Evolutionary conservation across 257 asterid genomes (phyloP).

Genomic region (Paulownia fortunei): DNA sequence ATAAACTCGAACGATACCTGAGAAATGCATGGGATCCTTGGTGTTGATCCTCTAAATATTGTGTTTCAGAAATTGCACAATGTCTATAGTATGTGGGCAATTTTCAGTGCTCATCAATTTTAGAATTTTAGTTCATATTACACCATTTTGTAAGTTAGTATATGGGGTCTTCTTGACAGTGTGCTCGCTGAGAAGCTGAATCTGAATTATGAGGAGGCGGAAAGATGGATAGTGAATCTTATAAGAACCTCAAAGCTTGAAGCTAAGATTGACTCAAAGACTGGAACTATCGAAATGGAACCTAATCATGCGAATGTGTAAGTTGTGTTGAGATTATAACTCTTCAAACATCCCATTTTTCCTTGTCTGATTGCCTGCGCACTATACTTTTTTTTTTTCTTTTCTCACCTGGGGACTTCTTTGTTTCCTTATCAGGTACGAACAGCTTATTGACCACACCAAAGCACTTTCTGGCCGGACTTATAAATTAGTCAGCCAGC

Average conservation of each 20-base stretch:
- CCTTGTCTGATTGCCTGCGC: not conserved
- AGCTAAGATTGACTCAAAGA: too few relatives aligned
- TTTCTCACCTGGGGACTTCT: not conserved
- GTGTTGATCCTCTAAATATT: not conserved
- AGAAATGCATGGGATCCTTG: not conserved
- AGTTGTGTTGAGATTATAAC: conserved; percentile 37
- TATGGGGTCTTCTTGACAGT: conserved; percentile 38
- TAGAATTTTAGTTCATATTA: not conserved
- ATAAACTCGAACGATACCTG: not conserved
- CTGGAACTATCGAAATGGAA: conserved; percentile 69
- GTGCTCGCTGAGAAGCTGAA: conserved; percentile 75
- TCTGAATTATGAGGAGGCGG: too few relatives aligned
- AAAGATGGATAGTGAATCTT: too few relatives aligned
- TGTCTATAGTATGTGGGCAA: not conserved
- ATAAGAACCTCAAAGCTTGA: too few relatives aligned
- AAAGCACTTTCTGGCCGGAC: too few relatives aligned
- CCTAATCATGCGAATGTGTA: conserved; percentile 71
- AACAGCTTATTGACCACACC: too few relatives aligned
- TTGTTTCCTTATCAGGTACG: conserved; percentile 49
- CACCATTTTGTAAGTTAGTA: not conserved
- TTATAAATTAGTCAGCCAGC: too few relatives aligned
- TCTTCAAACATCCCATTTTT: not conserved
- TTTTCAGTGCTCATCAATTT: not conserved
- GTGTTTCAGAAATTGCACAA: not conserved
- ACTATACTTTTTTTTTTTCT: not conserved